Conservation (phyloP, 257 asterid species). For the Fraxinus cuspidata region DNA sequence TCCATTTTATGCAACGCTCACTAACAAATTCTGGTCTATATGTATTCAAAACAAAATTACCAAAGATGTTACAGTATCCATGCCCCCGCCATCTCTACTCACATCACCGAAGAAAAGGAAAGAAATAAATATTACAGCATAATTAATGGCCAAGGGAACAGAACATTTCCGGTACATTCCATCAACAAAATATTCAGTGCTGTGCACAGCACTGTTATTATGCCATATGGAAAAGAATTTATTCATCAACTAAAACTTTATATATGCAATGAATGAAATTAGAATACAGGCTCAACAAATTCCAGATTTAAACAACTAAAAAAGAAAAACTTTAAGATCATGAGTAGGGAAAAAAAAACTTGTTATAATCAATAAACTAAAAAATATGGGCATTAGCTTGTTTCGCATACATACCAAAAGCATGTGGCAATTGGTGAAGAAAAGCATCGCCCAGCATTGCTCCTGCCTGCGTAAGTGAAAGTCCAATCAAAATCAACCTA, state of each 20-base stretch:
- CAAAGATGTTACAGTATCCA: neutral
- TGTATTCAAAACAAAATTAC: neutral
- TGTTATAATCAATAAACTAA: constrained; percentile 12
- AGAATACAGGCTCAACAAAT: neutral
- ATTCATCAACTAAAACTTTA: neutral
- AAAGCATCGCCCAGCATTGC: constrained; percentile 99
- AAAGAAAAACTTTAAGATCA: neutral
- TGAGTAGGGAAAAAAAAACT: neutral
- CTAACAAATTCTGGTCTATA: neutral
- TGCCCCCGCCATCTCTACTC: neutral
- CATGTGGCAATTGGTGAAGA: constrained; percentile 99
- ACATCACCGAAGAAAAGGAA: neutral
- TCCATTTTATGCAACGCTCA: neutral
- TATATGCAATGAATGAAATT: neutral
- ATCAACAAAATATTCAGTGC: neutral
- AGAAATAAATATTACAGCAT: neutral
- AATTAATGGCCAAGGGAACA: neutral
- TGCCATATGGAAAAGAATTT: neutral
- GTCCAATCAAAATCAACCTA: constrained; percentile 25
- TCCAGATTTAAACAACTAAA: neutral
- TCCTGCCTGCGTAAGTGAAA: constrained; percentile 75
- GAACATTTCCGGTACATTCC: neutral
- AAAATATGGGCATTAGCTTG: constrained; percentile 12
- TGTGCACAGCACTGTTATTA: too few species aligned
- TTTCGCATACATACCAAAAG: constrained; percentile 69